phyloP scores from a whole-genome alignment of 768 basidiomycete genomes.

The Boletus vermiculosoides region DNA sequence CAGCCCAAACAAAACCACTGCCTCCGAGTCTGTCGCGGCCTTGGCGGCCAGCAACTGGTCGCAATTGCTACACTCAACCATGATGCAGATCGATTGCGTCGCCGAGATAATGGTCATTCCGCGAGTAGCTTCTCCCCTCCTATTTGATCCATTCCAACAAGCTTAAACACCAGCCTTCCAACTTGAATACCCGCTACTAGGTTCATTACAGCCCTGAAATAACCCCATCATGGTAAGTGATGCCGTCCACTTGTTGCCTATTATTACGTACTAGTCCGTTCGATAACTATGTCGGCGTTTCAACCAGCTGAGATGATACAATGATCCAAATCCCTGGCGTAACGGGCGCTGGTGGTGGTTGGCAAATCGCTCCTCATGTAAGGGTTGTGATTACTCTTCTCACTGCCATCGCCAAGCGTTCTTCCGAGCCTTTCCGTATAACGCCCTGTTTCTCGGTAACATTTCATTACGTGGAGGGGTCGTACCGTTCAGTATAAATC shows the following conservation, averaged over 20 bases:
- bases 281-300: neutral
- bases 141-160: neutral
- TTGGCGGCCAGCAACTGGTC: neutral
- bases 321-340: no score
- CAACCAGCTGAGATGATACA: neutral
- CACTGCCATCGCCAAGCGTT: neutral
- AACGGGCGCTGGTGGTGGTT: neutral
- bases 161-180: neutral
- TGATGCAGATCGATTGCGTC: neutral
- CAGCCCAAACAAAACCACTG: neutral
- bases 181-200: neutral
- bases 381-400: neutral
- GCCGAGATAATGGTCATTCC: neutral
- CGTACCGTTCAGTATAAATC: conserved; percentile 8
- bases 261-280: neutral
- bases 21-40: no score
- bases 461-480: neutral
- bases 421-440: neutral
- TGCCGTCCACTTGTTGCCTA: neutral
- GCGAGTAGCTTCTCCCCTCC: neutral
- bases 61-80: neutral
- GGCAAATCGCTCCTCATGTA: neutral
- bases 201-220: neutral
- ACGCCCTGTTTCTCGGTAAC: neutral
- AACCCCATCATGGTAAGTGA: neutral